Percentiles rank a stretch among this genome's conserved stretches.
phyloP scores from a whole-genome alignment of 352 stramenopile species.

The Aphanomyces astaci region DNA sequence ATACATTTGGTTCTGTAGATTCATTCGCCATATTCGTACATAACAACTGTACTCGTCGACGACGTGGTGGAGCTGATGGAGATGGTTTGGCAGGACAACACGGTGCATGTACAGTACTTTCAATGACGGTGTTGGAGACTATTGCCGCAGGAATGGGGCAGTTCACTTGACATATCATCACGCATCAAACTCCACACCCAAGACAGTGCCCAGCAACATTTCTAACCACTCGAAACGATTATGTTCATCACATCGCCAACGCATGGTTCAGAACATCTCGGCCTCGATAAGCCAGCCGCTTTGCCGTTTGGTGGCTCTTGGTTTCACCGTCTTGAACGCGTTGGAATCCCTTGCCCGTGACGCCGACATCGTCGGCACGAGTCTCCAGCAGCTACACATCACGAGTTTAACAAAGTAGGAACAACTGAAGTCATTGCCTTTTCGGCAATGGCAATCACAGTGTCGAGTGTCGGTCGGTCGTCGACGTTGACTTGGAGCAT shows the following conservation, averaged over 20 bases:
- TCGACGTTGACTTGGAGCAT: slow-evolving; percentile 57
- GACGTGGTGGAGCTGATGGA: no score
- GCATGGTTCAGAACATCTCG: not conserved
- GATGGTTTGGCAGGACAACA: no score
- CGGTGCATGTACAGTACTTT: no score
- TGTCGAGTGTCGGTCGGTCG: slow-evolving; percentile 51
- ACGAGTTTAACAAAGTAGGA: no score
- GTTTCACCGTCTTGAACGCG: not conserved
- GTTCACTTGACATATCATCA: no score
- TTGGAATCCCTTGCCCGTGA: not conserved
- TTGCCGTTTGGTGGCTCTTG: not conserved
- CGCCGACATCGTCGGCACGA: not conserved
- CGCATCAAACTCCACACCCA: not conserved
- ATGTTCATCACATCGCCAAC: not conserved
- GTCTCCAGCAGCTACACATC: not conserved
- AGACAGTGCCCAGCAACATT: not conserved
- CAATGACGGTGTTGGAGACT: no score
- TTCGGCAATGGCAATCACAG: slow-evolving; percentile 28
- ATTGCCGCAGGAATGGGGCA: no score
- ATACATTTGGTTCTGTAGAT: no score
- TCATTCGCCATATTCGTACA: no score
- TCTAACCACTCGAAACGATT: not conserved
- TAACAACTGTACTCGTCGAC: no score
- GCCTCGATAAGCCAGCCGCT: not conserved
- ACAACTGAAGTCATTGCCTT: no score